Evolutionary conservation across 441 rosid genomes (phyloP), one percentile per base, ranked within the genome.

Genomic region (Eruca vesicaria): DNA sequence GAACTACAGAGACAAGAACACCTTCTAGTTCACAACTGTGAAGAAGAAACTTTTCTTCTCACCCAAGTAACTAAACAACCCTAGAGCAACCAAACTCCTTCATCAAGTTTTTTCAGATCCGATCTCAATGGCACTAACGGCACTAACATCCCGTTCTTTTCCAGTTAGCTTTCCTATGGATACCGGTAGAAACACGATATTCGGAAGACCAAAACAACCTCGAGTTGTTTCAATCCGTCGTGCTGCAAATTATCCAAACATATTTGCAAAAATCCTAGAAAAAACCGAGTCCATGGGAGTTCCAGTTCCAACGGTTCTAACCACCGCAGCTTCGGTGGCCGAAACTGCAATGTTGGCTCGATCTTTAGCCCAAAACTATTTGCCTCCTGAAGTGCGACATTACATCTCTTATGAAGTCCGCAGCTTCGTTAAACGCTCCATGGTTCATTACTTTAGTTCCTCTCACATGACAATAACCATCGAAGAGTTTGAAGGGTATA

Each of bases 301-400:
- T 31, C 5, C 7, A 31, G n/a, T n/a, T n/a, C n/a, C n/a, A n/a
- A 72, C 82, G 2, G 67, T 84, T 65, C 26, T 87, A 15, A 75
- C 97, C 2, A 78, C 90, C 0, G 93, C 86, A 0, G 86, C 91
- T 45, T 88, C 94, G 0, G 75, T 82, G 35, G 90, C 91, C 0
- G 85, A 82, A 15, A 73, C 88, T 4, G 66, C 78, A 23, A 83
- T 86, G 90, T 68, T 89, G 8, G 86, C 83, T 69, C 80, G 88
- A 12, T 80, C 93, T 14, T 26, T 91, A 10, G 76, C 80, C 69
- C 76, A 72, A 45, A 83, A 84, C 7, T 56, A 86, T 18, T 2
- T 89, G 10, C 92, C 97, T 10, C 4, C 63, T 21, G 88, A 88
- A 32, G 29, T 87, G 78, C 83, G 64, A 7, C 10, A 74, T 14